Percentiles rank a stretch among this genome's conserved stretches.
phyloP scores from a whole-genome alignment of 2,329 filamentous ascomycete species.

The Cladosporium sp. region DNA sequence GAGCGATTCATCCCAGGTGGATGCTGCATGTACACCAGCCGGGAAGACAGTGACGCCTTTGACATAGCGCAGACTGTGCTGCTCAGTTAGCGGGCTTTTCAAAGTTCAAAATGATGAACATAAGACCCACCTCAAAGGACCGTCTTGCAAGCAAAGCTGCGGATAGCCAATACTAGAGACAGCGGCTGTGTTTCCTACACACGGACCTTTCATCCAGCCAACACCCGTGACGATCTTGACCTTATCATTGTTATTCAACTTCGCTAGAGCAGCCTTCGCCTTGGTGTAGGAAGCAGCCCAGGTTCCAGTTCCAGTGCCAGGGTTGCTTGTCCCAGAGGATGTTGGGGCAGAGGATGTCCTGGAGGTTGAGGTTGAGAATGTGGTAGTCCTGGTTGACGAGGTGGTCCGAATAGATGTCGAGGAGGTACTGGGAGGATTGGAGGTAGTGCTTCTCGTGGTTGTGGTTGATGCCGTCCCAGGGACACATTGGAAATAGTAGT shows the following conservation, averaged over 20 bases:
- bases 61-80: slow-evolving; percentile 63
- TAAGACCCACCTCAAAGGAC: slow-evolving; percentile 60
- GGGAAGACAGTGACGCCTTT: slow-evolving; percentile 84
- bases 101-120: neutral
- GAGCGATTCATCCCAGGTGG: slow-evolving; percentile 80
- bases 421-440: neutral
- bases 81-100: neutral
- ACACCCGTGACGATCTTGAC: slow-evolving; percentile 35
- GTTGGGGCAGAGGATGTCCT: neutral
- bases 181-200: slow-evolving; percentile 51
- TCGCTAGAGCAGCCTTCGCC: slow-evolving; percentile 33
- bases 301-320: slow-evolving; percentile 4
- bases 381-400: neutral
- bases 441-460: neutral
- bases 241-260: slow-evolving; percentile 33
- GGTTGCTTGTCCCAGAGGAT: neutral
- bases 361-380: neutral
- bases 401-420: neutral
- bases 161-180: slow-evolving; percentile 64
- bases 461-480: slow-evolving; percentile 12
- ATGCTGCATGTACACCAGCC: slow-evolving; percentile 80
- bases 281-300: slow-evolving; percentile 36
- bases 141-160: slow-evolving; percentile 79
- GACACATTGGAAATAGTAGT: slow-evolving; percentile 35
- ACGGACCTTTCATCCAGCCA: slow-evolving; percentile 29